Percentiles rank a stretch among this genome's conserved stretches.
Conservation (phyloP, 805 yeast genomes). For the Suhomyces prunicola region DNA sequence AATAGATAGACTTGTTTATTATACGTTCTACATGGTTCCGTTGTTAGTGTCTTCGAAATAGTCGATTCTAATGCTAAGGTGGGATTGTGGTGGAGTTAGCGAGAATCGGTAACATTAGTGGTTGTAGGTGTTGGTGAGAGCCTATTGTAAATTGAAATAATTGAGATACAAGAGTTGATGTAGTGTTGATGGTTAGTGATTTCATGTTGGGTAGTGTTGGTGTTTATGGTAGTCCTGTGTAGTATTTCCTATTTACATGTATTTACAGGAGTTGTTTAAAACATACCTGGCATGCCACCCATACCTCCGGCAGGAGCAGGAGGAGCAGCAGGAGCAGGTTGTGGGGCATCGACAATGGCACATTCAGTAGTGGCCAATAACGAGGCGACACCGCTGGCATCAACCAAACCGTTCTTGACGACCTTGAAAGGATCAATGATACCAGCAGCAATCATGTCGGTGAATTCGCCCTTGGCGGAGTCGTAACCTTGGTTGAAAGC, state of each 20-base stretch:
- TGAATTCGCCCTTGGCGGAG: constrained; percentile 87
- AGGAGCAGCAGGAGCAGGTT: constrained; percentile 58
- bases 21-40: too few relatives aligned
- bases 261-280: constrained; percentile 3
- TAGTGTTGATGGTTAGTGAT: too few relatives aligned
- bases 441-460: constrained; percentile 95
- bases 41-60: too few relatives aligned
- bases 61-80: too few relatives aligned
- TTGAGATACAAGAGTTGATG: too few relatives aligned
- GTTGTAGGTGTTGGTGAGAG: too few relatives aligned
- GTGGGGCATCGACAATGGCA: constrained; percentile 94
- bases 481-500: constrained; percentile 91
- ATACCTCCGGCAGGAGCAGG: constrained; percentile 48
- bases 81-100: too few relatives aligned
- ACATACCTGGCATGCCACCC: constrained; percentile 49
- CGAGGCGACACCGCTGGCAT: constrained; percentile 97
- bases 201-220: too few relatives aligned
- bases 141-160: too few relatives aligned
- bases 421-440: constrained; percentile 98
- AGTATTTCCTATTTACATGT: neutral
- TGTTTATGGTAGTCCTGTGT: too few relatives aligned
- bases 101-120: too few relatives aligned
- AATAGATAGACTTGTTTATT: too few relatives aligned
- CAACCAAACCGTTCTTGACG: constrained; percentile 91
- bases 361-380: constrained; percentile 97